These are phyloP conservation scores for Carex kokanica DNA, from an alignment of 176 grass and related monocot species.

Conservation along the genomic window DNA sequence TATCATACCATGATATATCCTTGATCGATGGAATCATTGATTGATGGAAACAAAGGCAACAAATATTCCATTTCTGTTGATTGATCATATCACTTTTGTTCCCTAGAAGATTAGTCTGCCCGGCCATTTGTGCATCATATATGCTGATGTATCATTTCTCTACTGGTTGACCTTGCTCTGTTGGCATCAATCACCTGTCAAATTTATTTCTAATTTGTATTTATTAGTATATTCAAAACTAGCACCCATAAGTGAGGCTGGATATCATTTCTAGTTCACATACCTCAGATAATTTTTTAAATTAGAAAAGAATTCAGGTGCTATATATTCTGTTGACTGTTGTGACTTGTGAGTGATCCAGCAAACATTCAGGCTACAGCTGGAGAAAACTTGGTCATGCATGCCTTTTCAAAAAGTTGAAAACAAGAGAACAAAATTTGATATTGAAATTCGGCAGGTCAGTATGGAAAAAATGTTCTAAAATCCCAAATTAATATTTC, in stretches of 20 bases:
- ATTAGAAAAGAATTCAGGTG: background rate
- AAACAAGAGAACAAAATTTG: no score
- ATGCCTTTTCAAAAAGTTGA: background rate
- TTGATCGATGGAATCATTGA: constrained; percentile 14
- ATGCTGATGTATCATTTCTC: constrained; percentile 10
- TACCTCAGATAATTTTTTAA: background rate
- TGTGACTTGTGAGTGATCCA: no score
- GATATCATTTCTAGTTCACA: background rate
- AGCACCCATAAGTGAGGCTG: background rate
- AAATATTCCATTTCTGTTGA: constrained; percentile 1
- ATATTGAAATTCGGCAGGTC: no score
- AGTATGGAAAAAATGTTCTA: no score
- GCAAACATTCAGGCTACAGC: no score
- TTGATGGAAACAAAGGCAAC: no score
- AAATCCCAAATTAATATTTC: no score
- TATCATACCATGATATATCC: constrained; percentile 10
- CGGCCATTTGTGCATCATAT: background rate
- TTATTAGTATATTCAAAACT: background rate
- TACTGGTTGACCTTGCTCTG: constrained; percentile 7
- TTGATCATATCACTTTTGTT: background rate
- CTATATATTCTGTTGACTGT: background rate
- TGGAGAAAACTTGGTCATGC: no score
- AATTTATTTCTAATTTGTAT: background rate
- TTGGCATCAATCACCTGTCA: constrained; percentile 5
- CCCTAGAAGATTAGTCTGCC: background rate